phyloP scores from a whole-genome alignment of 306 rosid genomes.

The Styphnolobium japonicum region DNA sequence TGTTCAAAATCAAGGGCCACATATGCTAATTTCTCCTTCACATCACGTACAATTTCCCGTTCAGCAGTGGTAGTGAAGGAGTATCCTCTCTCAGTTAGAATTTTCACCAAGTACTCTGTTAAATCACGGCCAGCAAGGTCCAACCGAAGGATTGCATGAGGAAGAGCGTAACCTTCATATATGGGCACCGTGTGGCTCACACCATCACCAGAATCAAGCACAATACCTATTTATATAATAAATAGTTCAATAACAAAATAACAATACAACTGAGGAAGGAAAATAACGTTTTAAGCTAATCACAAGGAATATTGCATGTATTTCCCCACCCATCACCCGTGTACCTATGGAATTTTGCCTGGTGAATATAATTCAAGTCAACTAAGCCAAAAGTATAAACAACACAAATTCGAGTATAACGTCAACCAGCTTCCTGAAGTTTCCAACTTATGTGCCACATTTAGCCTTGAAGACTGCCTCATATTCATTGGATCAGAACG shows the following conservation, averaged over 20 bases:
- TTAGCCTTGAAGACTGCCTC: background rate
- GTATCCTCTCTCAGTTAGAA: constrained; percentile 77
- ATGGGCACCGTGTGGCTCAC: constrained; percentile 81
- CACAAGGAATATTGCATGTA: background rate
- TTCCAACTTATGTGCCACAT: background rate
- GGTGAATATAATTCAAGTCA: background rate
- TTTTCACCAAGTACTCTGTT: constrained; percentile 62
- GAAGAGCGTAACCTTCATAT: constrained; percentile 71
- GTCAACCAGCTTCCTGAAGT: background rate
- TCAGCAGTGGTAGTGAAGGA: constrained; percentile 70
- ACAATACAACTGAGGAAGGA: background rate
- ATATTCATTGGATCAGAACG: background rate
- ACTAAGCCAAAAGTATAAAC: constrained; percentile 4
- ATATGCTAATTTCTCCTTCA: constrained; percentile 71
- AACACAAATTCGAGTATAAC: background rate
- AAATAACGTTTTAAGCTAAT: background rate
- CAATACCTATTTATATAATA: constrained; percentile 50
- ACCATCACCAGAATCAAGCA: constrained; percentile 78
- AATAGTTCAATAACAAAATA: constrained; percentile 5
- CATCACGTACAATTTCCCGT: constrained; percentile 79
- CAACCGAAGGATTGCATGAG: constrained; percentile 72
- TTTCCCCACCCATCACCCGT: background rate
- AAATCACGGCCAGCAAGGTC: constrained; percentile 82
- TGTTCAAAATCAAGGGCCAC: constrained; percentile 75
- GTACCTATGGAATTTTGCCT: background rate